A percentile compares a stretch with the other conserved stretches of the same genome.
Conservation (phyloP, 257 asterid genomes). For the Solanum sitiens region DNA sequence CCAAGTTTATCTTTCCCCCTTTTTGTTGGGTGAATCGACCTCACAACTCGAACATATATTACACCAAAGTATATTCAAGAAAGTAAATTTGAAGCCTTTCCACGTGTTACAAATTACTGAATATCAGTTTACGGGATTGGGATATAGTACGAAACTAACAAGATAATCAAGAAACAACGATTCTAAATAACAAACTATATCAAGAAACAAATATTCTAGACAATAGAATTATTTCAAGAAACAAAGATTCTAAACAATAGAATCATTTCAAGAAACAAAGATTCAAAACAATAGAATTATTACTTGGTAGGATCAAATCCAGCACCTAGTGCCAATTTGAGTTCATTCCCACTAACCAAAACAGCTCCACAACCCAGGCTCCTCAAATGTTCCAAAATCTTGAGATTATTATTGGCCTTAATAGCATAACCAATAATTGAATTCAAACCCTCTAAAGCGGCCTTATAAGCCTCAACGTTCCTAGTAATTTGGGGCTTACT, state of each 20-base stretch:
- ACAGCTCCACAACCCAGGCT: constrained; percentile 87
- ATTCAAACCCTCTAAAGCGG: constrained; percentile 64
- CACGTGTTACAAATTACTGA: neutral
- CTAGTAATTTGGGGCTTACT: constrained; percentile 81
- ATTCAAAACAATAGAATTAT: neutral
- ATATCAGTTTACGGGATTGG: neutral
- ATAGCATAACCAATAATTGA: constrained; percentile 87
- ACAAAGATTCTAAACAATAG: neutral
- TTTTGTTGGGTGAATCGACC: neutral
- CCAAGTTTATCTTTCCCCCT: neutral
- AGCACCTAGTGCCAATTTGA: constrained; percentile 66
- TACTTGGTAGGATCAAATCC: constrained; percentile 92
- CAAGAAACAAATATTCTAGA: too few species aligned
- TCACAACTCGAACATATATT: neutral
- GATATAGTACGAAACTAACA: neutral
- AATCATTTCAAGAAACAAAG: neutral
- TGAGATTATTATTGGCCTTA: constrained; percentile 87
- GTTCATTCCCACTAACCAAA: constrained; percentile 93
- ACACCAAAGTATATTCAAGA: neutral
- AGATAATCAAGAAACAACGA: neutral
- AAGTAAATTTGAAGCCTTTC: neutral
- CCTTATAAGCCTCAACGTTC: constrained; percentile 78
- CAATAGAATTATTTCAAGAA: neutral
- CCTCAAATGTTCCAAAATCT: constrained; percentile 81
- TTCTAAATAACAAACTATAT: too few species aligned